These are phyloP conservation scores for Porpolomopsis calyptriformis DNA, from an alignment of 768 basidiomycete genomes.

Conservation along the genomic window DNA sequence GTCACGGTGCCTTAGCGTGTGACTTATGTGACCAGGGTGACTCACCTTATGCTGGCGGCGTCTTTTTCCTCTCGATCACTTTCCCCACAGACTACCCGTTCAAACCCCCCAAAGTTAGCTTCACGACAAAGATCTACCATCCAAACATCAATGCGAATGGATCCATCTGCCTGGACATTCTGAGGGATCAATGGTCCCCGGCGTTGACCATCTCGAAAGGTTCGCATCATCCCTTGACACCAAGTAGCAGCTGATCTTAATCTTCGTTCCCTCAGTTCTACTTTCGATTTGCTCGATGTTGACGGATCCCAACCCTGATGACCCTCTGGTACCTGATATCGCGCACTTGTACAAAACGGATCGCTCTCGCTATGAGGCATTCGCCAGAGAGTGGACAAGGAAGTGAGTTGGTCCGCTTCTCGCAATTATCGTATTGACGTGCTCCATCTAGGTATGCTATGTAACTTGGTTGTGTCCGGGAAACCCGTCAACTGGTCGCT, in stretches of 20 bases:
- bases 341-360: slow-evolving; percentile 99
- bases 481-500: slow-evolving; percentile 13
- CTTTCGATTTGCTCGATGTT: slow-evolving; percentile 99
- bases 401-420: slow-evolving; percentile 52
- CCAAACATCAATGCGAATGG: slow-evolving; percentile 99
- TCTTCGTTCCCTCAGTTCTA: slow-evolving; percentile 44
- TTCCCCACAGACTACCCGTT: slow-evolving; percentile 99
- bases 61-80: slow-evolving; percentile 93
- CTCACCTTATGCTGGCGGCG: slow-evolving; percentile 96
- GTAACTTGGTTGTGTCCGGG: slow-evolving; percentile 13
- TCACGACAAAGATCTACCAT: slow-evolving; percentile 99
- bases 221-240: slow-evolving; percentile 19
- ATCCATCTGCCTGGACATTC: slow-evolving; percentile 95
- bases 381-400: slow-evolving; percentile 98
- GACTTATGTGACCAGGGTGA: slow-evolving; percentile 57
- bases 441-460: slow-evolving; percentile 27
- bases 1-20: slow-evolving; percentile 8
- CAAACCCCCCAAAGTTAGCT: slow-evolving; percentile 99
- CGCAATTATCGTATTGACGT: neutral
- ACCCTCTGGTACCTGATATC: slow-evolving; percentile 96
- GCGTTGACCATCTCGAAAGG: slow-evolving; percentile 99
- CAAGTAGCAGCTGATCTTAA: neutral
- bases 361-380: slow-evolving; percentile 91
- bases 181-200: slow-evolving; percentile 98
- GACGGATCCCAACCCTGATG: slow-evolving; percentile 98